Percentiles rank a stretch among this genome's conserved stretches.
Conservation (phyloP, 768 basidiomycete genomes). For the Pisolithus tinctorius region DNA sequence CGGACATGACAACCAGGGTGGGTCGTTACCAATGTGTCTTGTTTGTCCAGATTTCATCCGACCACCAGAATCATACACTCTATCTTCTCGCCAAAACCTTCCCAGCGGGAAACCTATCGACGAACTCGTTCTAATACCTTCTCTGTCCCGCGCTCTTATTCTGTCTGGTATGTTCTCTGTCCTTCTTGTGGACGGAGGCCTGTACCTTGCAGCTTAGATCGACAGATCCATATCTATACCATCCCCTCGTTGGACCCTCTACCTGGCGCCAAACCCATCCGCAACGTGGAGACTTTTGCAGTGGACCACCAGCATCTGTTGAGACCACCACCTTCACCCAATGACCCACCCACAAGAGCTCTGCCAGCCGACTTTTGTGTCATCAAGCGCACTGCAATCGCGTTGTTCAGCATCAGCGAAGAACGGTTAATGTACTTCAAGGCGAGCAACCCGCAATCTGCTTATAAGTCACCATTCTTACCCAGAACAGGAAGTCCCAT, state of each 20-base stretch:
- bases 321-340: constrained; percentile 38
- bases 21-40: constrained; percentile 6
- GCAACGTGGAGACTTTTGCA: constrained; percentile 73
- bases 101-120: constrained; percentile 69
- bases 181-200: constrained; percentile 1
- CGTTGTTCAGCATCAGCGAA: constrained; percentile 53
- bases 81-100: constrained; percentile 64
- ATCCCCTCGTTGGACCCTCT: constrained; percentile 77
- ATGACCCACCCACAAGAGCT: constrained; percentile 30
- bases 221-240: constrained; percentile 69
- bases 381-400: constrained; percentile 60
- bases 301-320: constrained; percentile 72
- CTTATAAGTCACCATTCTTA: not conserved
- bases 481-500: constrained; percentile 57
- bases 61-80: constrained; percentile 54
- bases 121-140: constrained; percentile 73
- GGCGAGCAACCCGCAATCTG: constrained; percentile 28
- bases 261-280: constrained; percentile 63
- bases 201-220: constrained; percentile 30
- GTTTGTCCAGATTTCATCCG: constrained; percentile 3
- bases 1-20: constrained; percentile 41
- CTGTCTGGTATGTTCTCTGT: constrained; percentile 53
- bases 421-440: constrained; percentile 58
- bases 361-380: constrained; percentile 67
- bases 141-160: constrained; percentile 67